These are phyloP conservation scores for Dioscorea alata DNA, from an alignment of 106 monocot species.

Conservation along the genomic window DNA sequence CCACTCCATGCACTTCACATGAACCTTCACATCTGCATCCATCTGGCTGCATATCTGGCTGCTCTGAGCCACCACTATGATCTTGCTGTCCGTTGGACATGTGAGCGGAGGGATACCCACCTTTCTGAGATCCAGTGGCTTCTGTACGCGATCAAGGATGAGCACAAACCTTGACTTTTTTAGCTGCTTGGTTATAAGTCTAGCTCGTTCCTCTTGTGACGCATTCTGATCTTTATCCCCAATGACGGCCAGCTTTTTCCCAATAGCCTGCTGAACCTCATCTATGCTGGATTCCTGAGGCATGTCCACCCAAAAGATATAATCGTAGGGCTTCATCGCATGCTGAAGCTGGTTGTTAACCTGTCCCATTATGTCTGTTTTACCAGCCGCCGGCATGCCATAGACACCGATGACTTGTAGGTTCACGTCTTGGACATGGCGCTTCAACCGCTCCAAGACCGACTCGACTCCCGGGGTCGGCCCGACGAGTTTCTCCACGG, in stretches of 20 bases:
- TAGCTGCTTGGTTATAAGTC: conserved; percentile 10
- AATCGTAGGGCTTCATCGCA: neutral
- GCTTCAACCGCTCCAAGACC: neutral
- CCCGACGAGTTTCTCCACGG: neutral
- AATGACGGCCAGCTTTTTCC: conserved; percentile 14
- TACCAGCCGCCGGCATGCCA: conserved; percentile 32
- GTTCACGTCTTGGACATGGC: neutral
- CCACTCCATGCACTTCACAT: conserved; percentile 17
- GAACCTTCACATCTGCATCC: conserved; percentile 22
- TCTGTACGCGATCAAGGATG: conserved; percentile 28
- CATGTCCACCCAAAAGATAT: conserved; percentile 17
- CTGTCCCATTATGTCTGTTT: conserved; percentile 19
- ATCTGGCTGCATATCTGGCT: conserved; percentile 25
- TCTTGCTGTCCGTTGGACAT: conserved; percentile 12
- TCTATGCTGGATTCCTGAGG: neutral
- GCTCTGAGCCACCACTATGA: conserved; percentile 16
- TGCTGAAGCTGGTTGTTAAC: conserved; percentile 18
- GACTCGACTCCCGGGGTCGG: neutral
- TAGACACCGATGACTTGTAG: conserved; percentile 10
- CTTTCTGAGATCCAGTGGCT: conserved; percentile 13
- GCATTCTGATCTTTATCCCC: conserved; percentile 10
- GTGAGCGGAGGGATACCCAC: conserved; percentile 18
- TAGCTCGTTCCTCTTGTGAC: conserved; percentile 14
- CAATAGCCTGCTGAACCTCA: conserved; percentile 15
- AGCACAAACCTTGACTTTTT: conserved; percentile 30